Percentiles rank a stretch among this genome's conserved stretches.
These are phyloP conservation scores for Mollisia scopiformis DNA, from an alignment of 2,329 filamentous ascomycete genomes.

Conservation along the genomic window DNA sequence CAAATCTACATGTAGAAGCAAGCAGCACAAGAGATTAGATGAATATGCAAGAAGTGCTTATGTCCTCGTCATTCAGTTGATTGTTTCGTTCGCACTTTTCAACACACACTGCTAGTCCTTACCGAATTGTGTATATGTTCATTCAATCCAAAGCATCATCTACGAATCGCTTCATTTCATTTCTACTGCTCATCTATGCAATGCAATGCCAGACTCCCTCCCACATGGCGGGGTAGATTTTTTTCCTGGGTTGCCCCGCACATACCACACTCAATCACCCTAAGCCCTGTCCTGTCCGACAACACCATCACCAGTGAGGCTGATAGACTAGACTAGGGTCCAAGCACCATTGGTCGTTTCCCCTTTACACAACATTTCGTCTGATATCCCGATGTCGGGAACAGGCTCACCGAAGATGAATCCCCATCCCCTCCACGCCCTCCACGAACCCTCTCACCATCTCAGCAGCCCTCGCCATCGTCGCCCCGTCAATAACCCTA, in stretches of 20 bases:
- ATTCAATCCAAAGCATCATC: not conserved
- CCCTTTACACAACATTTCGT: not conserved
- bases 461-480: conserved; percentile 88
- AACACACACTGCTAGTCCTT: no score
- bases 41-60: not conserved
- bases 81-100: no score
- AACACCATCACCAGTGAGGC: conserved; percentile 10
- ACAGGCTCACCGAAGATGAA: conserved; percentile 66
- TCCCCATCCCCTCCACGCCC: conserved; percentile 83
- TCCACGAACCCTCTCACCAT: conserved; percentile 79
- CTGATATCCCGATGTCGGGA: not conserved
- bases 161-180: not conserved
- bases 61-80: not conserved
- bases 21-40: not conserved
- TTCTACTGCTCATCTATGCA: not conserved
- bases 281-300: not conserved
- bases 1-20: not conserved
- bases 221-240: no score
- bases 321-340: not conserved
- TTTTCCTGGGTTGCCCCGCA: conserved; percentile 9
- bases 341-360: conserved; percentile 6
- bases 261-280: not conserved
- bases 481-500: conserved; percentile 90
- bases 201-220: no score
- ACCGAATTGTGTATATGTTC: no score